Percentiles rank a stretch among this genome's conserved stretches.
These are phyloP conservation scores for barley (Hordeum vulgare) DNA, from an alignment of 176 grass and related monocot genomes.

Conservation along the genomic window DNA sequence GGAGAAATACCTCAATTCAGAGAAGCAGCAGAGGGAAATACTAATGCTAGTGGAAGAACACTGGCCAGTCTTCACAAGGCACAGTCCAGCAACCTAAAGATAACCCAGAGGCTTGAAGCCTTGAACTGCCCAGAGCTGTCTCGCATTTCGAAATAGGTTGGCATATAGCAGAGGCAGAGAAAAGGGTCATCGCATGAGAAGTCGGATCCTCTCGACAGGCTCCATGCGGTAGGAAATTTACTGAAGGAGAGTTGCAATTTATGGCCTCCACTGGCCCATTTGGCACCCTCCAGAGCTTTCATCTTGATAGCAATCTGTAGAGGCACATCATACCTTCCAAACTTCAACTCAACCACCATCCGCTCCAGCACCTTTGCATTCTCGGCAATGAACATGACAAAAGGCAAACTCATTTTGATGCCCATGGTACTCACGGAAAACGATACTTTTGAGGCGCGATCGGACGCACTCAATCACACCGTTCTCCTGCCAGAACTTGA, in stretches of 20 bases:
- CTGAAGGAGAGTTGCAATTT: neutral
- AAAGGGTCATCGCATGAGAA: neutral
- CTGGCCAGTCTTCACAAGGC: neutral
- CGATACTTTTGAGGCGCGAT: neutral
- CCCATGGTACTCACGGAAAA: neutral
- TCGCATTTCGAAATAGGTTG: neutral
- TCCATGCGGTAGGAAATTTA: neutral
- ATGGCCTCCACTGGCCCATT: neutral
- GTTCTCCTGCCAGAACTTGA: neutral
- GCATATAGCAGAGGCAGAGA: conserved; percentile 1
- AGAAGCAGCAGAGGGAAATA: neutral
- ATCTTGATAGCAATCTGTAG: neutral
- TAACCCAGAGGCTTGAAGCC: neutral
- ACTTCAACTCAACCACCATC: neutral
- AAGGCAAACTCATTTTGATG: neutral
- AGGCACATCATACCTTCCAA: neutral
- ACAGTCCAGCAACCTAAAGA: neutral
- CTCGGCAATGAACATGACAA: neutral
- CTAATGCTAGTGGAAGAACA: neutral
- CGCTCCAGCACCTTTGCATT: neutral
- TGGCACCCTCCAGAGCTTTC: neutral
- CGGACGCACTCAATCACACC: neutral
- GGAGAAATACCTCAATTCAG: neutral
- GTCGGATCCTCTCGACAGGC: neutral
- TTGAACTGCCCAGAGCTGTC: neutral